Percentiles rank a stretch among this genome's conserved stretches.
Evolutionary conservation across 73 alveolate genomes (phyloP).

Genomic region (Paramecium sexaurelia): DNA sequence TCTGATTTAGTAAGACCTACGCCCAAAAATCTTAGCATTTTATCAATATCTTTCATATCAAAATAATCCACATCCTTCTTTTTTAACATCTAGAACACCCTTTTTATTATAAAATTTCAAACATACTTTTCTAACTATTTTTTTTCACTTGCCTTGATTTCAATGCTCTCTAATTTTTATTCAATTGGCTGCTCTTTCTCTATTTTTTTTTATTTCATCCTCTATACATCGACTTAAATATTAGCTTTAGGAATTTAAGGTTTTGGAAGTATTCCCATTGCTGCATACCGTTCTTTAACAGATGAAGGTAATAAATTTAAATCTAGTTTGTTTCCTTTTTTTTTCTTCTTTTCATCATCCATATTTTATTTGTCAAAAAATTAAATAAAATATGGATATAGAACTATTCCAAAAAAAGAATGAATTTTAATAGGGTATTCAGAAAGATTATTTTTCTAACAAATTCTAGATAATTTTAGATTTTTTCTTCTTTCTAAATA

Average conservation of each 20-base stretch:
- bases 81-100: constrained; percentile 50
- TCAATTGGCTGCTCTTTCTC: constrained; percentile 67
- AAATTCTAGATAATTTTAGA: no score
- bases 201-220: constrained; percentile 62
- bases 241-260: constrained; percentile 34
- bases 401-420: no score
- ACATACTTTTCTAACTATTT: constrained; percentile 43
- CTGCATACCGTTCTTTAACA: constrained; percentile 36
- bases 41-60: constrained; percentile 57
- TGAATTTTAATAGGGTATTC: neutral
- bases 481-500: no score
- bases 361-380: neutral
- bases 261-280: constrained; percentile 55
- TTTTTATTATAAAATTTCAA: neutral
- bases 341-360: constrained; percentile 31
- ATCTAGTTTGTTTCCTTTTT: neutral
- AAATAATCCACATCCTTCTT: constrained; percentile 11
- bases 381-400: neutral
- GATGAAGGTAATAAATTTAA: constrained; percentile 37
- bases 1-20: constrained; percentile 80
- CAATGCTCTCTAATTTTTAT: constrained; percentile 57
- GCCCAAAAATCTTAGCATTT: constrained; percentile 71
- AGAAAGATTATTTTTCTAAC: no score
- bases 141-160: constrained; percentile 62
- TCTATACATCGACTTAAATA: constrained; percentile 58